phyloP scores from a whole-genome alignment of 2,329 filamentous ascomycete genomes.

The Curvularia lunata region DNA sequence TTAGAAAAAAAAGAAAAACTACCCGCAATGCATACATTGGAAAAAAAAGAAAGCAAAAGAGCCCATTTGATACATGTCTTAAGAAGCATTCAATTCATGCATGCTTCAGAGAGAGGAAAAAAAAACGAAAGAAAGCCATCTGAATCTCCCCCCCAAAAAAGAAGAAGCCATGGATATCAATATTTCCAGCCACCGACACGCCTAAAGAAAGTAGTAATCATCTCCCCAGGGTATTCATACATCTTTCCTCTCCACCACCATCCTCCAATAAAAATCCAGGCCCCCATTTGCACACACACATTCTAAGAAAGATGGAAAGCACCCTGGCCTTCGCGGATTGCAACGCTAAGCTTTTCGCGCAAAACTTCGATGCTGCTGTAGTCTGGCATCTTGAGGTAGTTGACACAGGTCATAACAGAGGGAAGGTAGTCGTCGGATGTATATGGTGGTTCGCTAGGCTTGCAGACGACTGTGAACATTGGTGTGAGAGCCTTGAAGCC shows the following conservation, averaged over 20 bases:
- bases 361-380: slow-evolving; percentile 82
- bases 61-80: neutral
- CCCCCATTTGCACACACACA: neutral
- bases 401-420: slow-evolving; percentile 99
- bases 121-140: neutral
- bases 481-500: slow-evolving; percentile 96
- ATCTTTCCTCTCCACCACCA: neutral
- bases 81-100: neutral
- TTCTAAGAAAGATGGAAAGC: slow-evolving; percentile 90
- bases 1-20: neutral
- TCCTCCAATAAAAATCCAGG: neutral
- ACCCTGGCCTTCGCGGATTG: slow-evolving; percentile 93
- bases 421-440: slow-evolving; percentile 97
- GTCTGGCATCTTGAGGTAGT: slow-evolving; percentile 96
- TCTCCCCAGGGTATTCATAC: slow-evolving; percentile 9
- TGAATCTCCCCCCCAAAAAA: too few relatives aligned
- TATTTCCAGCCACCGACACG: neutral
- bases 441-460: slow-evolving; percentile 94
- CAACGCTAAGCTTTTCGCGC: slow-evolving; percentile 77
- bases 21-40: slow-evolving; percentile 4
- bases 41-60: neutral
- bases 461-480: slow-evolving; percentile 99
- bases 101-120: neutral
- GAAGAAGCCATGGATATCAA: slow-evolving; percentile 8
- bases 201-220: neutral